phyloP scores from a whole-genome alignment of 192 early-diverging fungal species.

The Coemansia erecta region DNA sequence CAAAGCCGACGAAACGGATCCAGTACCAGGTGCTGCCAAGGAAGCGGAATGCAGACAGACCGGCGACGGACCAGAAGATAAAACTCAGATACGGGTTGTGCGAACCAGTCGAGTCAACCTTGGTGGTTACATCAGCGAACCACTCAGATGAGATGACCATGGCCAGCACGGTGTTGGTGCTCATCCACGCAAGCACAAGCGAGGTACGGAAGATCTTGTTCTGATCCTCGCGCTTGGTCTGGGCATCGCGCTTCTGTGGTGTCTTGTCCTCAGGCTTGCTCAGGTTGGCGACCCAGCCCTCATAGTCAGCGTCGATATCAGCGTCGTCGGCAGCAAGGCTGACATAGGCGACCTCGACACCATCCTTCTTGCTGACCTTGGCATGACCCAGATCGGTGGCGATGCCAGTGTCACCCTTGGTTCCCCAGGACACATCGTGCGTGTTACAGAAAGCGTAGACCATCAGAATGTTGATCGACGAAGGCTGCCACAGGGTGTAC shows the following conservation, averaged over 20 bases:
- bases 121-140: conserved; percentile 40
- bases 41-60: conserved; percentile 70
- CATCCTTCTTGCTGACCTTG: conserved; percentile 68
- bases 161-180: conserved; percentile 74
- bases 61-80: conserved; percentile 85
- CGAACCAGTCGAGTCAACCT: conserved; percentile 37
- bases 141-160: conserved; percentile 64
- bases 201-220: conserved; percentile 85
- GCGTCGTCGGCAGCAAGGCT: conserved; percentile 70
- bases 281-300: conserved; percentile 69
- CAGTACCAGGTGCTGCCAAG: conserved; percentile 73
- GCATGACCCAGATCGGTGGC: conserved; percentile 74
- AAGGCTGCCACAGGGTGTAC: conserved; percentile 84
- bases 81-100: conserved; percentile 78
- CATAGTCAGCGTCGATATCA: conserved; percentile 83
- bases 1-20: conserved; percentile 41
- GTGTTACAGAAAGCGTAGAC: conserved; percentile 94
- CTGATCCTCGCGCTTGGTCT: conserved; percentile 87
- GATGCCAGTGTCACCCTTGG: conserved; percentile 80
- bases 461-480: conserved; percentile 89
- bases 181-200: conserved; percentile 83
- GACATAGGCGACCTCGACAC: conserved; percentile 69
- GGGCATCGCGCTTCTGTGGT: conserved; percentile 57
- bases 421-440: conserved; percentile 96
- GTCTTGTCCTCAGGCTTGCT: conserved; percentile 39